Conservation (phyloP, 2,329 filamentous ascomycete genomes). For the Penicillium sp. region DNA sequence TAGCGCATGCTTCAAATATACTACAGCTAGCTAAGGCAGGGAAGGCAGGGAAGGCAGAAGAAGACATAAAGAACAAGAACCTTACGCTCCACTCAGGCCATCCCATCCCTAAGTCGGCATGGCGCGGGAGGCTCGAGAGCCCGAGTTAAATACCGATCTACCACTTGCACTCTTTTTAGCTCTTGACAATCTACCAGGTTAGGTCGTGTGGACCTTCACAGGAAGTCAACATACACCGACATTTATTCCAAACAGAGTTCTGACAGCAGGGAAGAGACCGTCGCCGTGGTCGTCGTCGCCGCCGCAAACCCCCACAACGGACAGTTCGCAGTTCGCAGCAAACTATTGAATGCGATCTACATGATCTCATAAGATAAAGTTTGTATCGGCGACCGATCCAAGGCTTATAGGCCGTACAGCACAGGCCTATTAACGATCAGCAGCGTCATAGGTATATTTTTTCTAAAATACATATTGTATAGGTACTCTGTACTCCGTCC, state of each 20-base stretch:
- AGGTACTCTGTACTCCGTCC: too few relatives aligned
- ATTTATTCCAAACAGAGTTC: constrained; percentile 1
- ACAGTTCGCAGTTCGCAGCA: not conserved
- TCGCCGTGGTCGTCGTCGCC: not conserved
- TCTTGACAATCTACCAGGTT: constrained; percentile 11
- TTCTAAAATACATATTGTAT: too few relatives aligned
- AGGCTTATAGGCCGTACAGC: constrained; percentile 9
- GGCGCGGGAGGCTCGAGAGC: constrained; percentile 13
- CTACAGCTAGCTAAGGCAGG: not conserved
- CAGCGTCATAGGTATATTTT: not conserved
- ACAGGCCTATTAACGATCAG: constrained; percentile 3
- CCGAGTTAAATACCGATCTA: constrained; percentile 19
- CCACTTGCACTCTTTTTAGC: not conserved
- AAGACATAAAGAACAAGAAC: constrained; percentile 6
- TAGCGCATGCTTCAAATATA: not conserved
- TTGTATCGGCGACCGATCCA: constrained; percentile 9
- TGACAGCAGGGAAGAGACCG: not conserved
- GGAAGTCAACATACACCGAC: constrained; percentile 5
- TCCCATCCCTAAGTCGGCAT: not conserved
- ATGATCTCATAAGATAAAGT: constrained; percentile 13
- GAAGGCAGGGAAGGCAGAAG: constrained; percentile 11
- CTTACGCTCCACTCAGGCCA: constrained; percentile 11
- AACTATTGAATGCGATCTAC: not conserved
- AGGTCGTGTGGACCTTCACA: not conserved
- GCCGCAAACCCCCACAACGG: not conserved